Percentiles rank a stretch among this genome's conserved stretches.
These are phyloP conservation scores for Tephrocybe rancida DNA, from an alignment of 768 basidiomycete genomes.

Conservation along the genomic window DNA sequence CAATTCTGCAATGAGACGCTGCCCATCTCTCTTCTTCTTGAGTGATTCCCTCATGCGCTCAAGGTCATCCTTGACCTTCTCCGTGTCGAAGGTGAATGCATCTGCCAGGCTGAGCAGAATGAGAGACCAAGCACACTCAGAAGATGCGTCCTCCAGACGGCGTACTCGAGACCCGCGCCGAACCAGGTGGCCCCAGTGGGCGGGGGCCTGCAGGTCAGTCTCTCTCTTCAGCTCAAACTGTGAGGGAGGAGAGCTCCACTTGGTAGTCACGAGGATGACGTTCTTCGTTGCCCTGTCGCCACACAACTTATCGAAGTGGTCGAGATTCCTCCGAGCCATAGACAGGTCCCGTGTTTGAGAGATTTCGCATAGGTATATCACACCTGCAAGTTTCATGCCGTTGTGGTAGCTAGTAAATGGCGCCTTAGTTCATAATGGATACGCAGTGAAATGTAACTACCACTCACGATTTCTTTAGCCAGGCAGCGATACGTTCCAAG, in stretches of 20 bases:
- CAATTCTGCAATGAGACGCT: constrained; percentile 3
- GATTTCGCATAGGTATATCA: constrained; percentile 15
- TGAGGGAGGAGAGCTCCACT: constrained; percentile 10
- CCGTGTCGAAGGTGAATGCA: constrained; percentile 12
- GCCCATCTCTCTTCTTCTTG: constrained; percentile 7
- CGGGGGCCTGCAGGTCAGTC: background rate
- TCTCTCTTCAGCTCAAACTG: constrained; percentile 7
- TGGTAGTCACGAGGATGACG: constrained; percentile 15
- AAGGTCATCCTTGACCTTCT: constrained; percentile 10
- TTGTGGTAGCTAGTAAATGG: constrained; percentile 3
- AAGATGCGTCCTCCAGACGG: background rate
- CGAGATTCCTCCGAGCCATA: constrained; percentile 8
- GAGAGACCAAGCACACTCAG: background rate
- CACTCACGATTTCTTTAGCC: constrained; percentile 14
- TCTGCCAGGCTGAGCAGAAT: constrained; percentile 4
- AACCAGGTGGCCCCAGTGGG: background rate
- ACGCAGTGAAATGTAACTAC: background rate
- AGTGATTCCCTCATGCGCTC: constrained; percentile 9
- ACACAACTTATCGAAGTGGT: constrained; percentile 11
- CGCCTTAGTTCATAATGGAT: background rate
- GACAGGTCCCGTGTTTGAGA: constrained; percentile 11
- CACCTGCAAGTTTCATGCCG: constrained; percentile 14
- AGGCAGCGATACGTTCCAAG: constrained; percentile 10
- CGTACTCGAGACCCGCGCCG: background rate
- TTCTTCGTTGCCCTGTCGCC: constrained; percentile 10